These are phyloP conservation scores for Phytophthora nicotianae DNA, from an alignment of 352 stramenopile genomes.

Conservation along the genomic window DNA sequence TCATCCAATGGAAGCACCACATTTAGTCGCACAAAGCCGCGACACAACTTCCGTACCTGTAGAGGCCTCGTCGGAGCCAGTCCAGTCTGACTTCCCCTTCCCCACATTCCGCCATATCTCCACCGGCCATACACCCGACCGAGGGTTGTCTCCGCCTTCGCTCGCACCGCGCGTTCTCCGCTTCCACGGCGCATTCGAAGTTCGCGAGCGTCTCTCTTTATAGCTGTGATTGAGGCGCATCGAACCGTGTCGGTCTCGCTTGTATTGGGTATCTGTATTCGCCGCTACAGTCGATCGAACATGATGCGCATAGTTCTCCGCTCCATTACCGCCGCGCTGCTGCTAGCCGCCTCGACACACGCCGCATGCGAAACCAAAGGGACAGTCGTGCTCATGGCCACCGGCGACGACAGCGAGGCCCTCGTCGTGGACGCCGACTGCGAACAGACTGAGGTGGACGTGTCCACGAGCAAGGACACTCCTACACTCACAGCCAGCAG, in stretches of 20 bases:
- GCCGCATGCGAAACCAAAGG: constrained; percentile 44
- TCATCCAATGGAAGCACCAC: not conserved
- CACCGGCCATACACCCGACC: constrained; percentile 1
- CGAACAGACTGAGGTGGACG: constrained; percentile 32
- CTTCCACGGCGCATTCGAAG: constrained; percentile 11
- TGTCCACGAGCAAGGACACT: constrained; percentile 24
- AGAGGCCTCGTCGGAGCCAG: constrained; percentile 26
- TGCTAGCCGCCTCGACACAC: constrained; percentile 7
- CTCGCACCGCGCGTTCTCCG: constrained; percentile 3
- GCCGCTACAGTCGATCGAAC: not conserved
- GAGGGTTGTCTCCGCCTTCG: constrained; percentile 4
- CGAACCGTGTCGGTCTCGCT: constrained; percentile 4
- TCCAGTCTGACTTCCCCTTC: constrained; percentile 34
- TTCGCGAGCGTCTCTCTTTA: constrained; percentile 9
- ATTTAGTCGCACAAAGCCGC: not conserved
- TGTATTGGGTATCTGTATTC: not conserved
- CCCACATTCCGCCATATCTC: constrained; percentile 29
- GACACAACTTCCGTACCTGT: not conserved
- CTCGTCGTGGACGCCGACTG: constrained; percentile 48
- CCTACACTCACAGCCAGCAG: constrained; percentile 42
- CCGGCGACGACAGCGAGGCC: constrained; percentile 31
- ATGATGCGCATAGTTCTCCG: constrained; percentile 13
- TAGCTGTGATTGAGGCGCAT: constrained; percentile 13
- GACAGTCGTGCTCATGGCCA: constrained; percentile 47
- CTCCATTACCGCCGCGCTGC: not conserved